Evolutionary conservation across 78 protist species (phyloP).

Genomic region (Dictyostelium capitatum): DNA sequence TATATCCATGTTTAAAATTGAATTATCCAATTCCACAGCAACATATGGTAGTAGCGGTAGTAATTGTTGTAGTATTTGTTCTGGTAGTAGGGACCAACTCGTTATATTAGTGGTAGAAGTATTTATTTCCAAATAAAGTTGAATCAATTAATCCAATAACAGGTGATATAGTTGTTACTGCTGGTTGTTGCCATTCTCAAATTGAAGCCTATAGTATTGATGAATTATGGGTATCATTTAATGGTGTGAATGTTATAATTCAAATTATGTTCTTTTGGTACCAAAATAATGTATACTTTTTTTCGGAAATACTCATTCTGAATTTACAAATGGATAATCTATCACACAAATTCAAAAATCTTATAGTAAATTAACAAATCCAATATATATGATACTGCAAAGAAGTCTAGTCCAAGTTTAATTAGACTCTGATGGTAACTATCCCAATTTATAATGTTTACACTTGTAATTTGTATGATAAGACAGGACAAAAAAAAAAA

Average conservation of each 20-base stretch:
- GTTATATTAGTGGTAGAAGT: background rate
- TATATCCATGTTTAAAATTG: background rate
- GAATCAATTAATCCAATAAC: background rate
- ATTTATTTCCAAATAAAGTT: background rate
- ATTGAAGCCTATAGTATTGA: slow-evolving; percentile 4
- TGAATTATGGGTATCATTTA: slow-evolving; percentile 27
- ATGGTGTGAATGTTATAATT: background rate
- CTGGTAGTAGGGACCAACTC: no score
- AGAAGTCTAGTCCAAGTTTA: background rate
- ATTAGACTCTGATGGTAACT: no score
- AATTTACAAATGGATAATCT: background rate
- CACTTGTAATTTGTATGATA: no score
- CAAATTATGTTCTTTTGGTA: slow-evolving; percentile 8
- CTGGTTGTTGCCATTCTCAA: slow-evolving; percentile 31
- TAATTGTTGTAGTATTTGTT: no score
- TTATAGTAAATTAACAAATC: slow-evolving; percentile 9
- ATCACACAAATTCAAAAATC: background rate
- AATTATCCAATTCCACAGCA: background rate
- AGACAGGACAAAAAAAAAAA: no score
- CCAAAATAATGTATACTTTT: background rate
- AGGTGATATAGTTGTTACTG: background rate
- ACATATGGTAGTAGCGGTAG: background rate
- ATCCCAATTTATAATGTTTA: no score
- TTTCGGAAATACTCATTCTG: background rate
- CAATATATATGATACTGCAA: no score